Base-by-base conservation (phyloP, 179 eudicot species). In the Camellia oleifera region DNA sequence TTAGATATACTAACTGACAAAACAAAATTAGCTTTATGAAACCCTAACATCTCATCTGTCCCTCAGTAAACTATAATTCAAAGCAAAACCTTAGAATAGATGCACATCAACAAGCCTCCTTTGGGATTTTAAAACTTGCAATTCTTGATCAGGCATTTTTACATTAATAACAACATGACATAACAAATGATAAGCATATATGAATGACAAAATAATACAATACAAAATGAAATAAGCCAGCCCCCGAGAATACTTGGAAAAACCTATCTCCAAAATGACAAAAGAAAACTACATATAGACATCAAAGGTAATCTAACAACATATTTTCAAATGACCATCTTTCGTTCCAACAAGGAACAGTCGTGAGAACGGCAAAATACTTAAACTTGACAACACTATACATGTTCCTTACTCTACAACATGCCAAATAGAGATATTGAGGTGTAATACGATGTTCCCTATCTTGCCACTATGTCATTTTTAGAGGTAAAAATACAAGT, bases 311-410 rank as follows among this genome's bases (percentile, higher is more conserved):
- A 80, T 53, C 84, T 89, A 96, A 75, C 87, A 92, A 80, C 99
- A 96, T 67, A 94, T 87, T 84, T 90, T 94, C 82, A 96, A 88
- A 86, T 91, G 85, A 78, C 99, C 97, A 65, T 96, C 99, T 81
- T 94, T 98, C 10, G 97, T 94, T 81, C 99, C 98, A 17, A 94
- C 90, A 9, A 94, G 90, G 85, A 96, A 92, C 77, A 96, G 83
- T 26, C 99, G 88, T 3, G 99, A 96, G 70, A 86, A 92, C 0
- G 99, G 97, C 78, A 93, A 88, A 78, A 96, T 90, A 72, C 88
- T 81, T 69, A 94, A 89, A 80, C 94, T 90, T 40, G 97, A 91
- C 56, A 94, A 75, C 64, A 85, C 87, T 13, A 98, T n/a, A 92
- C 91, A 88, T 85, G 87, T 96, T 96, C 88, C 87, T 88, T 60